Percentiles rank a stretch among this genome's conserved stretches.
Conservation (phyloP, 2,329 filamentous ascomycete genomes). For the Fusarium palustre region DNA sequence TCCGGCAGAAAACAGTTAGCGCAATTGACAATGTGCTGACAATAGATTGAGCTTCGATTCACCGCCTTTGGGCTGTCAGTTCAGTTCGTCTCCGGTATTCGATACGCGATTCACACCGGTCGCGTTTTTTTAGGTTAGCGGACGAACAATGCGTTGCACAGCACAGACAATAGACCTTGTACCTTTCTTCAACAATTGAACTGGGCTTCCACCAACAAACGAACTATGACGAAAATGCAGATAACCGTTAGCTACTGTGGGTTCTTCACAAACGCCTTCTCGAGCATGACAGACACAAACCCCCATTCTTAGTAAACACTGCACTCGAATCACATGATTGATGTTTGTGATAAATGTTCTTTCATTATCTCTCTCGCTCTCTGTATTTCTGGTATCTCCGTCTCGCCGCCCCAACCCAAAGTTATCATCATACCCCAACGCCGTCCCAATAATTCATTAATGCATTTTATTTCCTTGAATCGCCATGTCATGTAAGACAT, state of each 20-base stretch:
- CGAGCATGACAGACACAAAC: not conserved
- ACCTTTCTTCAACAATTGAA: not conserved
- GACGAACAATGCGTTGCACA: constrained; percentile 8
- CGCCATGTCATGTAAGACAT: not conserved
- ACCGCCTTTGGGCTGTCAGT: not conserved
- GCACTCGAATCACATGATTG: not conserved
- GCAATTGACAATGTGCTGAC: constrained; percentile 3
- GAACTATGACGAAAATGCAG: not conserved
- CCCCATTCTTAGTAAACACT: not conserved
- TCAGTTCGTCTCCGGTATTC: not conserved
- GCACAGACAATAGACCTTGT: constrained; percentile 15
- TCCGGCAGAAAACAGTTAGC: constrained; percentile 27
- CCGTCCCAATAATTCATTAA: constrained; percentile 28
- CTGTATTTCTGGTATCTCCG: constrained; percentile 25
- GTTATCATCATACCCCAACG: constrained; percentile 33
- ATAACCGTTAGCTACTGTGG: not conserved
- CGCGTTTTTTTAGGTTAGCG: constrained; percentile 5
- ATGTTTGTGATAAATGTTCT: not conserved
- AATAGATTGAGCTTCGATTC: constrained; percentile 1
- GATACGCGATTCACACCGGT: constrained; percentile 19
- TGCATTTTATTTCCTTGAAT: constrained; percentile 11
- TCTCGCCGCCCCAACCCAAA: constrained; percentile 20
- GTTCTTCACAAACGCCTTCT: not conserved
- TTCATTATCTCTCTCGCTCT: constrained; percentile 30
- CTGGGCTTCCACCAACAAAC: not conserved